Conservation (phyloP, 23 red algal genomes). For the Agarophyton chilense region DNA sequence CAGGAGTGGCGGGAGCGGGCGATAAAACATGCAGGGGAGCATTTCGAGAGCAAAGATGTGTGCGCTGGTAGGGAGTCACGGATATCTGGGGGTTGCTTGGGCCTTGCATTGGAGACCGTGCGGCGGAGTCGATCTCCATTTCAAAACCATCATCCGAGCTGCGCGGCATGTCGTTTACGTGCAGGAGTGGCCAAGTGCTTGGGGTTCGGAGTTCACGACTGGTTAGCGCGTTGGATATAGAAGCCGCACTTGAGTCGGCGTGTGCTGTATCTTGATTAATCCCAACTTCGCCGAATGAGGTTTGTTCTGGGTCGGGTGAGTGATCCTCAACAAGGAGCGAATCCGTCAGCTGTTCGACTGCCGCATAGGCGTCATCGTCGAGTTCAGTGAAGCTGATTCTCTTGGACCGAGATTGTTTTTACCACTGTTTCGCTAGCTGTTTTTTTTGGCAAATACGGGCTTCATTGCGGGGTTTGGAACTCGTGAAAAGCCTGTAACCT, state of each 20-base stretch:
- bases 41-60: no score
- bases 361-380: no score
- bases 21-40: no score
- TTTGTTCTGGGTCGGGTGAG: neutral
- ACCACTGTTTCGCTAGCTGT: neutral
- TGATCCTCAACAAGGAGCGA: no score
- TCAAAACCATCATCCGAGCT: neutral
- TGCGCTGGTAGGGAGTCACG: neutral
- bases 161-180: no score
- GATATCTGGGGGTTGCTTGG: neutral
- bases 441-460: neutral
- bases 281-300: no score
- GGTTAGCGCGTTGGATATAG: neutral
- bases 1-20: no score
- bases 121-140: neutral
- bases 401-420: no score
- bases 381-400: no score
- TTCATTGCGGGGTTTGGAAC: neutral
- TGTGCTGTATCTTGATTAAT: neutral
- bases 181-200: no score
- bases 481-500: neutral
- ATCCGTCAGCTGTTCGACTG: no score
- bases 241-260: neutral
- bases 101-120: neutral
- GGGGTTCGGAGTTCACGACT: neutral